These are phyloP conservation scores for Penstemon eatonii DNA, from an alignment of 257 asterid genomes.

Conservation along the genomic window DNA sequence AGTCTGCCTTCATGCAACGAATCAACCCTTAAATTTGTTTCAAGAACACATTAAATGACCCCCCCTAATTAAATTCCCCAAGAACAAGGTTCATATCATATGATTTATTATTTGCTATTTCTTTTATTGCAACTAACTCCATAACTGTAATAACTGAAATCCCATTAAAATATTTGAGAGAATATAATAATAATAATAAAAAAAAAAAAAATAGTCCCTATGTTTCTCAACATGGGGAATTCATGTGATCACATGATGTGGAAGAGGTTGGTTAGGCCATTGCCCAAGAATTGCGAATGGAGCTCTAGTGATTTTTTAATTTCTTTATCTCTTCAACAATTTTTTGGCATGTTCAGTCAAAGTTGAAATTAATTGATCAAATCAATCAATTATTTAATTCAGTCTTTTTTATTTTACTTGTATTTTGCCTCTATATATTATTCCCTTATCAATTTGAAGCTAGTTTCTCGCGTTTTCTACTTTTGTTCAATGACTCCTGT, in stretches of 20 bases:
- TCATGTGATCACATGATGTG: slow-evolving; percentile 56
- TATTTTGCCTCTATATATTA: background rate
- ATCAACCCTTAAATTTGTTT: slow-evolving; percentile 26
- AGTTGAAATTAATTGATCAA: background rate
- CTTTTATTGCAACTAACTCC: slow-evolving; percentile 46
- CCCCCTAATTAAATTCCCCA: slow-evolving; percentile 31
- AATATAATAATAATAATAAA: slow-evolving; percentile 11
- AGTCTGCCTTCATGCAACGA: slow-evolving; percentile 32
- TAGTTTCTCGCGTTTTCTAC: too few species aligned
- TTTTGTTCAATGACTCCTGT: too few species aligned
- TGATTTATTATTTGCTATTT: slow-evolving; percentile 9
- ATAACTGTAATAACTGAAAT: slow-evolving; percentile 60
- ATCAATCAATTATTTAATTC: background rate
- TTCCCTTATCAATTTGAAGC: too few species aligned
- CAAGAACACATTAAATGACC: slow-evolving; percentile 22
- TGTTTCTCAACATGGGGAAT: slow-evolving; percentile 29
- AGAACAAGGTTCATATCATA: slow-evolving; percentile 37
- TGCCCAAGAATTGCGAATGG: slow-evolving; percentile 27
- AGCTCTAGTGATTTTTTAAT: slow-evolving; percentile 15
- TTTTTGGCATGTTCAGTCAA: background rate
- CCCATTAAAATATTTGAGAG: slow-evolving; percentile 22
- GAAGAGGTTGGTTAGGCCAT: slow-evolving; percentile 30
- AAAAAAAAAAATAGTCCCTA: background rate
- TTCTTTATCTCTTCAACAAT: background rate
- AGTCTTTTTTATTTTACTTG: background rate